These are phyloP conservation scores for Blastocystis sp. DNA, from an alignment of 352 stramenopile species.

Conservation along the genomic window DNA sequence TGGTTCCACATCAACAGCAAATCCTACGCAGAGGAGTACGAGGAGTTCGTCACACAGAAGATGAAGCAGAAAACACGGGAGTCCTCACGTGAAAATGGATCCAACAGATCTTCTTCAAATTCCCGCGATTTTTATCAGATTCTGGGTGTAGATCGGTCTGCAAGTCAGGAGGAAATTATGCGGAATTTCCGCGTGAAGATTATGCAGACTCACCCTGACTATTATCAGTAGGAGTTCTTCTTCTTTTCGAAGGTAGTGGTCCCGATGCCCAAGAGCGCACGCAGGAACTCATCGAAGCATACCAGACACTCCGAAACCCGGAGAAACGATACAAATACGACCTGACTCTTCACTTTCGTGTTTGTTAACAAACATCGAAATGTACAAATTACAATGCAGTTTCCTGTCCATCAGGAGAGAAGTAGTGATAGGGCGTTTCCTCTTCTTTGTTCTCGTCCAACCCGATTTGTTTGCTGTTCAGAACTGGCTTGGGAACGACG, in stretches of 20 bases:
- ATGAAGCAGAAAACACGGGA: not conserved
- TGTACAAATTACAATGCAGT: not conserved
- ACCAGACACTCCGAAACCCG: conserved; percentile 10
- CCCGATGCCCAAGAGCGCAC: not conserved
- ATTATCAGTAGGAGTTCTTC: not conserved
- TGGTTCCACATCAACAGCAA: not conserved
- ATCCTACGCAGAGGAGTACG: conserved; percentile 15
- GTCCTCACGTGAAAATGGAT: not conserved
- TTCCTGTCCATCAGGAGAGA: not conserved
- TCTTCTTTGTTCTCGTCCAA: not conserved
- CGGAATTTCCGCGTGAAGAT: not conserved
- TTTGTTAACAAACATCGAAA: not conserved
- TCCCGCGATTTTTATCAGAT: not conserved
- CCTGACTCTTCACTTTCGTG: not conserved
- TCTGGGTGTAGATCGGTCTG: not conserved
- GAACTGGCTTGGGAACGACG: not conserved
- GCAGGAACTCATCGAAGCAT: conserved; percentile 1
- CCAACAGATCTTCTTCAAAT: not conserved
- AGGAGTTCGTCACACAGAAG: conserved; percentile 17
- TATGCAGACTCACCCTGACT: not conserved
- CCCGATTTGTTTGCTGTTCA: not conserved
- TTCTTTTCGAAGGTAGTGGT: not conserved
- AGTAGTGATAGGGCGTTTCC: not conserved
- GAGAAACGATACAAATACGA: conserved; percentile 20
- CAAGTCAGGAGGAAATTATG: conserved; percentile 29